A percentile compares a stretch with the other conserved stretches of the same genome.
phyloP scores from a whole-genome alignment of 192 early-diverging fungal genomes.

The Chytriomyces sp. region DNA sequence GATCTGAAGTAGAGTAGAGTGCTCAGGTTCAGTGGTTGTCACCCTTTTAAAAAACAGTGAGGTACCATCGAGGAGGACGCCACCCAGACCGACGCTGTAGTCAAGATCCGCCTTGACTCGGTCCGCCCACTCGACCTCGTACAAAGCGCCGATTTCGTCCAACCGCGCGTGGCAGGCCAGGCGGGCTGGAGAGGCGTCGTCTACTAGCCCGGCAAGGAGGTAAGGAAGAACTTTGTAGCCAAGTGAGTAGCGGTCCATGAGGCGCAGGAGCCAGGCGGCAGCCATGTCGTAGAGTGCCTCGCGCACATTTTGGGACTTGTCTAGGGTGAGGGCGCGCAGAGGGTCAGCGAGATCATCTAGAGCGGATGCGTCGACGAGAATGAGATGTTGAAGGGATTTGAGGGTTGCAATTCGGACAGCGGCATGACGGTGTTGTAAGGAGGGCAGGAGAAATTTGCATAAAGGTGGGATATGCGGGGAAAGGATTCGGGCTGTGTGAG shows the following conservation, averaged over 20 bases:
- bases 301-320: slow-evolving; percentile 53
- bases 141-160: slow-evolving; percentile 49
- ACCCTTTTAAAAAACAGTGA: not conserved
- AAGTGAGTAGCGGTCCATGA: slow-evolving; percentile 54
- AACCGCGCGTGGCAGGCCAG: slow-evolving; percentile 28
- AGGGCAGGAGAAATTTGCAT: slow-evolving; percentile 43
- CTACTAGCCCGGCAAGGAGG: slow-evolving; percentile 48
- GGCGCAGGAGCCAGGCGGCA: slow-evolving; percentile 42
- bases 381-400: slow-evolving; percentile 38
- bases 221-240: slow-evolving; percentile 55
- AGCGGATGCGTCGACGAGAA: slow-evolving; percentile 47
- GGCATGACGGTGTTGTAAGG: slow-evolving; percentile 54
- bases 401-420: slow-evolving; percentile 45
- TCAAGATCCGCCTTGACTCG: slow-evolving; percentile 62
- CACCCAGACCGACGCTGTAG: slow-evolving; percentile 37
- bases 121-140: slow-evolving; percentile 56
- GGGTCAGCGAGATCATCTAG: slow-evolving; percentile 45
- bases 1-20: slow-evolving; percentile 23
- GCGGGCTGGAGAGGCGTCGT: slow-evolving; percentile 45
- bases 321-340: slow-evolving; percentile 43
- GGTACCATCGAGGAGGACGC: not conserved
- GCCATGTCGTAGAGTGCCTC: slow-evolving; percentile 46
- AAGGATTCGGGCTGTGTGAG: slow-evolving; percentile 25
- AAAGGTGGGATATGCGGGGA: slow-evolving; percentile 38
- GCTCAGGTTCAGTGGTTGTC: not conserved